Conservation (phyloP, 2,329 filamentous ascomycete genomes). For the Hypoxylon sp. region DNA sequence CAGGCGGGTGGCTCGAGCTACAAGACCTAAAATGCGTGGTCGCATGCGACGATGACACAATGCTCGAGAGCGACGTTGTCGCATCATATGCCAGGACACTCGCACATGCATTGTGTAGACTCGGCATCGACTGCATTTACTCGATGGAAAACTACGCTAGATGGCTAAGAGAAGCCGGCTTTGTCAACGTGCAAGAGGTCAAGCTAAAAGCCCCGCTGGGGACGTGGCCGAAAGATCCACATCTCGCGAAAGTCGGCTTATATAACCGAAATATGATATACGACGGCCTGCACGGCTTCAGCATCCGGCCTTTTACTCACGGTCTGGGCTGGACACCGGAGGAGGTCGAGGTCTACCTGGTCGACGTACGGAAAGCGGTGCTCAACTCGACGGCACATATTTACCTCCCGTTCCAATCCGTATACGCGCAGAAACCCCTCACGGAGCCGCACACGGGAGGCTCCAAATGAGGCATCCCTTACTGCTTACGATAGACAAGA, state of each 20-base stretch:
- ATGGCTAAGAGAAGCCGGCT: conserved; percentile 37
- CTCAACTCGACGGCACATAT: conserved; percentile 56
- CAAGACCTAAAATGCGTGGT: conserved; percentile 66
- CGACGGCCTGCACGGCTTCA: conserved; percentile 42
- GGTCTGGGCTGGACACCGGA: conserved; percentile 49
- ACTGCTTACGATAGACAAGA: conserved; percentile 2
- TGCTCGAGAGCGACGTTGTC: conserved; percentile 58
- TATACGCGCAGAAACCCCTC: conserved; percentile 66
- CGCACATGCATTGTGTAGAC: conserved; percentile 19
- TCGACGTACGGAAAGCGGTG: conserved; percentile 63
- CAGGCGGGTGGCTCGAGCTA: conserved; percentile 68
- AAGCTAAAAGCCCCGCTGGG: conserved; percentile 33
- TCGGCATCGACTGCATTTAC: conserved; percentile 28
- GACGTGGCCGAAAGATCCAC: conserved; percentile 38
- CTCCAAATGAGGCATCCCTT: conserved; percentile 14
- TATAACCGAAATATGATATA: conserved; percentile 41
- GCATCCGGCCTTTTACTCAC: conserved; percentile 38
- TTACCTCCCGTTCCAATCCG: conserved; percentile 68
- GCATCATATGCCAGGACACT: conserved; percentile 57
- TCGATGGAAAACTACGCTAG: conserved; percentile 28
- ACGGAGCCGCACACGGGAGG: conserved; percentile 9
- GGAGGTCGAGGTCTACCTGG: conserved; percentile 64
- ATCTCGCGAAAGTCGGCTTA: conserved; percentile 32
- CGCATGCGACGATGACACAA: conserved; percentile 57
- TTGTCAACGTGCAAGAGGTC: conserved; percentile 34